Base-by-base conservation (phyloP, 2,329 filamentous ascomycete species). In the Neonectria faginata region DNA sequence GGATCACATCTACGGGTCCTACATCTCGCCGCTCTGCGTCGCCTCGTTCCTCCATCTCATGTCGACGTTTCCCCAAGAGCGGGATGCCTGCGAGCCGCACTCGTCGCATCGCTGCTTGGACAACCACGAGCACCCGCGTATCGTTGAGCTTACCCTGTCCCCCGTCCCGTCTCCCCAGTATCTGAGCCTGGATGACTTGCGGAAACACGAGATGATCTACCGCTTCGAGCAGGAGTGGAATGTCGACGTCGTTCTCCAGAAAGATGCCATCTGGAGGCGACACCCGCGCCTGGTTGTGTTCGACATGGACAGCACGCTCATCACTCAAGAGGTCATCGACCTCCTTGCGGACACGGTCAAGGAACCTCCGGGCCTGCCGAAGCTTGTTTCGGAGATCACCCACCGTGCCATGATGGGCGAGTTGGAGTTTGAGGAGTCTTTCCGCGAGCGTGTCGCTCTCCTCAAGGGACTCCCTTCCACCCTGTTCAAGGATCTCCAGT, bases 281-380 rank as follows among this genome's bases (percentile, higher is more conserved):
- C 88, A 97, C 79, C 94, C 94, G 70, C 88, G 95, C 9, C 84
- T 98, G 11, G 94, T 95, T 3, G 93, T 97, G 33, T 99, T 99
- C 75, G 96, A 99, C 79, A 99, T 99, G 96, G 96, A 99, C 82
- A 96, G 92, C 79, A 99, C 96, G 0, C 86, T 99, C 65, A 98
- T 99, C 77, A 92, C 95, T 58, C 94, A 99, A 79, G 96, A 99
- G 82, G 94, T 97, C 65, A 98, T 99, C 76, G 96, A 99, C 79
- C 90, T 98, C 74, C 90, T 99, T 61, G 96, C 96, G 4, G 89
- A 91, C 58, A 91, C 91, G 41, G 88, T 97, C 73, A 84, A 81
- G 52, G 82, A 92, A 79, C 82, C 86, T 75, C 80, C 87, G 2
- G 92, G 93, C 57, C 86, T 97, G n/a, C 89, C 93, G 72, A 89